Base-by-base conservation (phyloP, 768 basidiomycete species). In the Pleurotus tuoliensis region DNA sequence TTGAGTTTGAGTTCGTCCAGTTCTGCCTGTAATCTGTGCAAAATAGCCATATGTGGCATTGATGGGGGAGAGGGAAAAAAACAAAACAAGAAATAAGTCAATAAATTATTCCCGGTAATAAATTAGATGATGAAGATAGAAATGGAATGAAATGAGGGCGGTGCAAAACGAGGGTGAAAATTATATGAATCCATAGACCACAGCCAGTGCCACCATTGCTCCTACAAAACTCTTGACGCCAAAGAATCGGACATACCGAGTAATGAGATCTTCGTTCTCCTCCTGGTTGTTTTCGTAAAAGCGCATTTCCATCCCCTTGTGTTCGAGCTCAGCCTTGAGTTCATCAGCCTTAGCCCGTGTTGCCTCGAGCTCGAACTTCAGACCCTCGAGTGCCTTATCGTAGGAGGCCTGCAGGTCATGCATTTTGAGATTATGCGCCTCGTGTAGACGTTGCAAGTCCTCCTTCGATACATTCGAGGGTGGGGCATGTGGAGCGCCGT, bases 381-480 rank as follows among this genome's bases (percentile, higher is more conserved):
- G 54, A 39, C 62, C 73, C 61, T 80, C 81, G 47, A 84, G 66
- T 24, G 73, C 74, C 61, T 83, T 84, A 27, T 84, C 83, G 63
- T 89, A 82, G 18, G 80, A 82, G 13, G 85, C 84, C 66, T 87
- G 77, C 55, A 92, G 60, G 69, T 93, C 90, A 51, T 85, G 74
- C 61, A 94, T 67, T 74, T 88, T 93, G 59, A 87, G 75, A 66
- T 88, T 90, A 68, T 94, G 92, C 4, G 92, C 92, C 67, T 91
- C 88, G 61, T 94, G 88, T 65, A 90, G 71, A 64, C 78, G 81
- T 66, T 85, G 83, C 40, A 94, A 71, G 56, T 94, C 91, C 60
- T 91, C 90, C 62, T 84, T 86, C 37, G 89, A 82, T 6, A 91
- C 82, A 13, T 75, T 79, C 7, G 76, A 71, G 1, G 77, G 73